Conservation (phyloP, 371 early-diverging fungal genomes). For the Cokeromyces recurvatus region DNA sequence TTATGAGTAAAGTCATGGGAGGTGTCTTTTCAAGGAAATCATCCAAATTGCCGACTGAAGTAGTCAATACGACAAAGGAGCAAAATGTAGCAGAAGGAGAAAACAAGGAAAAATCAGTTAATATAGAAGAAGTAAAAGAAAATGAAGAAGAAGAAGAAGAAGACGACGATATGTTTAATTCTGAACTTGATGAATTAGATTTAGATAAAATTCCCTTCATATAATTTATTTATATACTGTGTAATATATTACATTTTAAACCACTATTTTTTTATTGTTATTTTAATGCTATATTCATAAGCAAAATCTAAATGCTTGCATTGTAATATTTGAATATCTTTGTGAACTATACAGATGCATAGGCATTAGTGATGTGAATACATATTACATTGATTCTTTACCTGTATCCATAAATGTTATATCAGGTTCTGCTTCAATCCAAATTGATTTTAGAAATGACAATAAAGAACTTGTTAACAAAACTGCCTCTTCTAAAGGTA, state of each 20-base stretch:
- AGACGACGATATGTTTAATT: neutral
- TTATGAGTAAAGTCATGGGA: slow-evolving; percentile 16
- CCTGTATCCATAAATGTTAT: slow-evolving; percentile 19
- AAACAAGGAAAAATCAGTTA: neutral
- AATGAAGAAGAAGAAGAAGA: neutral
- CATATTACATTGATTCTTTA: neutral
- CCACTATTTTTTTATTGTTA: too few species aligned
- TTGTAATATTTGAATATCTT: slow-evolving; percentile 4
- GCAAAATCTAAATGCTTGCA: slow-evolving; percentile 6
- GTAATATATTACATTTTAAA: too few species aligned
- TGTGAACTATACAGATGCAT: slow-evolving; percentile 6
- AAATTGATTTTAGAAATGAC: slow-evolving; percentile 62
- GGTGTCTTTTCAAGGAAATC: slow-evolving; percentile 11
- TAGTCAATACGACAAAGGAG: too few species aligned
- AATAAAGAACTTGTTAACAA: slow-evolving; percentile 65
- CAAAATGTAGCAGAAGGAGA: too few species aligned
- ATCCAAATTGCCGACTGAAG: neutral
- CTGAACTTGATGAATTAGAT: neutral
- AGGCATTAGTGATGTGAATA: too few species aligned
- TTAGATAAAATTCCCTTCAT: neutral
- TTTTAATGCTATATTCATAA: slow-evolving; percentile 2
- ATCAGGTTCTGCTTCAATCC: slow-evolving; percentile 38
- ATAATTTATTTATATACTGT: too few species aligned
- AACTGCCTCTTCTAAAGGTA: slow-evolving; percentile 60
- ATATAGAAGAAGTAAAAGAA: neutral